Base-by-base conservation (phyloP, 73 alveolate species). In the Paramecium pentaurelia region DNA sequence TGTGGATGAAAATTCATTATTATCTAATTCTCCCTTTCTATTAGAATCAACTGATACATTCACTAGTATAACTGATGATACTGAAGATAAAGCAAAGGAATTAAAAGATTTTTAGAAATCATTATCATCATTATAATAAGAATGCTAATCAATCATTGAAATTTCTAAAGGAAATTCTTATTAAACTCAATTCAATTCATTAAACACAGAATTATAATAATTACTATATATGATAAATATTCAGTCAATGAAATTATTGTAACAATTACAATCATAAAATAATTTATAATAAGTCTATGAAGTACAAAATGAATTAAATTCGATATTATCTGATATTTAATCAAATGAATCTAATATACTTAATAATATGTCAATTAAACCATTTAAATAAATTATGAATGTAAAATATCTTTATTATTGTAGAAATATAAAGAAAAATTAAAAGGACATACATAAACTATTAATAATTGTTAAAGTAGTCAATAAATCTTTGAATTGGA, bases 71-170 rank as follows among this genome's bases (percentile, higher is more conserved):
- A 73, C 11, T 16, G 91, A 80, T 45, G 91, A 80, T 14, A 32
- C 75, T 4, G 91, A 80, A 8, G 91, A 80, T 16, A 80, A 80
- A 80, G 47, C 42, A 3, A 80, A 80, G 49, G 91, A 80, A 47
- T 80, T 80, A 47, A 80, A 36, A 47, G 91, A 80, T 6, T 80
- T 80, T 80, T 80, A 80, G 49, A 44, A 80, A 80, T 80, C 91
- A 1, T 18, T 80, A 22, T 20, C 91, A 8, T 32, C 91, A 0
- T 36, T 80, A 40, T 49, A 80, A 47, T 25, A 42, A 7, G 91
- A 80, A 49, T 80, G 91, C 30, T 22, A 80, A 80, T 49, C 32
- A 49, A 80, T 80, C 0, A 45, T 80, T 27, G 44, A 80, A 8
- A 45, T 45, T 73, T 28, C 25, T 8, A 73, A 34, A 47, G 71